Base-by-base conservation (phyloP, 176 grass and related monocot species). In the Triticum timopheevii region DNA sequence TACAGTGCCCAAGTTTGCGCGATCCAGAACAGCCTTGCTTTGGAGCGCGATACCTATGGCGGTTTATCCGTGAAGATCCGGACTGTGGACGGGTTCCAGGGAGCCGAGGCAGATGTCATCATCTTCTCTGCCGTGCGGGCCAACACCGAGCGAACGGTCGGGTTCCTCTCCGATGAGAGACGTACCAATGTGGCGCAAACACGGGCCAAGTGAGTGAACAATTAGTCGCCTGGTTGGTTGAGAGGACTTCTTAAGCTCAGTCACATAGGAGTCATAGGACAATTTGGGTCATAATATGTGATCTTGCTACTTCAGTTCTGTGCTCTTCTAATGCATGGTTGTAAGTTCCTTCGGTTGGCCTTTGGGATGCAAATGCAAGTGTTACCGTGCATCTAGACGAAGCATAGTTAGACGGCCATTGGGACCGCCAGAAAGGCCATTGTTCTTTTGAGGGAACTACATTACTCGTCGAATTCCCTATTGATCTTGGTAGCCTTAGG, bases 11-110 rank as follows among this genome's bases (percentile, higher is more conserved):
- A 92, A 69, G 87, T 92, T 22, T 62, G 65, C 1, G 83, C 84
- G 30, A 90, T 85, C 42, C 45, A 90, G 49, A 82, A 84, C 31
- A 90, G 86, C 81, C 50, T 90, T 23, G 71, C 49, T 34, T 83
- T 61, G 65, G 22, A 10, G 61, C 86, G 58, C 25, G 63, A 47
- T 17, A 38, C 2, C 59, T 25, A 83, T 23, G 7, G 15, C 0
- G 68, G 30, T 1, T 83, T 92, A 75, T 78, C 87, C 6, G 71
- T 94, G 77, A 92, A 92, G 85, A 84, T 92, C 30, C 69, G 72
- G 25, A 85, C 92, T 1, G 92, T 94, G 38, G 92, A 92, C 70
- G 92, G 92, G 30, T 90, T 94, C 88, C 92, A 94, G 80, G 92
- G 92, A 35, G 78, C 82, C 2, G 90, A 94, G 77, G 92, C 90